Percentiles rank a stretch among this genome's conserved stretches.
phyloP scores from a whole-genome alignment of 257 asterid species.

The Nicotiana sylvestris region DNA sequence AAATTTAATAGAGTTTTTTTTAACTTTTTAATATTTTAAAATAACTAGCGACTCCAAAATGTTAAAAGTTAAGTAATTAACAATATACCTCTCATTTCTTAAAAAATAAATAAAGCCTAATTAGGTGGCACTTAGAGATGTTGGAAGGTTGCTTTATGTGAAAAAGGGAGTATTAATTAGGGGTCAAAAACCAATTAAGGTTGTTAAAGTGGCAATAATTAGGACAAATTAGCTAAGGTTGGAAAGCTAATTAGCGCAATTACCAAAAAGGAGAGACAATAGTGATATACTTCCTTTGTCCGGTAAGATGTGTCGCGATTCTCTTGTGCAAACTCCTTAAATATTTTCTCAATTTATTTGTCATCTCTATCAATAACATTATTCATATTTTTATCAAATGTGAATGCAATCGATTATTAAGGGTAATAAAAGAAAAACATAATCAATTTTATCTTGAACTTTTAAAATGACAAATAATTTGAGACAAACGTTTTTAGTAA shows the following conservation, averaged over 20 bases:
- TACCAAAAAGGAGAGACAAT: conserved; percentile 13
- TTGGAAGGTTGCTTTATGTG: conserved; percentile 16
- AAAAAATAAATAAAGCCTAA: not conserved
- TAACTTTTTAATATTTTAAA: not conserved
- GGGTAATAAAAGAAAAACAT: no score
- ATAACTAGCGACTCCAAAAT: not conserved
- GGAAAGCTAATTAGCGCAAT: conserved; percentile 15
- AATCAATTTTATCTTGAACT: no score
- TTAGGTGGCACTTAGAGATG: not conserved
- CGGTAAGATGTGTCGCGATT: no score
- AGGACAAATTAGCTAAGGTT: conserved; percentile 22
- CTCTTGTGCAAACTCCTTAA: no score
- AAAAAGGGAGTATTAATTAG: conserved; percentile 17
- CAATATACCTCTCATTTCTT: not conserved
- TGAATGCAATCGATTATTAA: no score
- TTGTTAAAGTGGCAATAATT: conserved; percentile 38
- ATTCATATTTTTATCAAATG: no score
- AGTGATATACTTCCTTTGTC: not conserved
- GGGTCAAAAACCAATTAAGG: conserved; percentile 22
- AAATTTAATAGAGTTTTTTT: not conserved
- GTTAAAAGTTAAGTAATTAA: not conserved
- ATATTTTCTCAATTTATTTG: no score
- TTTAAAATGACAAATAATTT: no score
- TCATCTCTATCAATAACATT: no score
- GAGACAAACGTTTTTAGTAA: no score